A percentile compares a stretch with the other conserved stretches of the same genome.
Conservation (phyloP, 2,329 filamentous ascomycete species). For the Tolypocladium sp. region DNA sequence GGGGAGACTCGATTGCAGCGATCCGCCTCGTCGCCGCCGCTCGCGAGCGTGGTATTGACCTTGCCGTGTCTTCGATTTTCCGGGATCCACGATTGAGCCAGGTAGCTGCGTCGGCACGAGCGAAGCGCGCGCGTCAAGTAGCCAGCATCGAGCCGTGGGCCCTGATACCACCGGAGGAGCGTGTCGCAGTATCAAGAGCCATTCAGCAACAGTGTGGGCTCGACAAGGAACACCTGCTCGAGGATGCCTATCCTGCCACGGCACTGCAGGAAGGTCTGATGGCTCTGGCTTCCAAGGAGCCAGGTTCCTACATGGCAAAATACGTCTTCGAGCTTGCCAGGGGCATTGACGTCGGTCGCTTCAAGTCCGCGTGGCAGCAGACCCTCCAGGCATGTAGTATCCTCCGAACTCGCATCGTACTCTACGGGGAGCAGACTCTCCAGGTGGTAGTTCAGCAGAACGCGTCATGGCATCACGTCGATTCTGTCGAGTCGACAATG, state of each 20-base stretch:
- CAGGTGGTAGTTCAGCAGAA: not conserved
- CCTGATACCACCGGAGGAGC: not conserved
- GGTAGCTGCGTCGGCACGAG: not conserved
- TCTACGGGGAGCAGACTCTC: not conserved
- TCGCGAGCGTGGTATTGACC: too few species aligned
- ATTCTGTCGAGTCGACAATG: too few species aligned
- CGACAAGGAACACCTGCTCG: not conserved
- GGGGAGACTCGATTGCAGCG: too few species aligned
- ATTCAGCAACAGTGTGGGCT: too few species aligned
- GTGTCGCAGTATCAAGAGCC: too few species aligned
- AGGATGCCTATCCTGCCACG: conserved; percentile 29
- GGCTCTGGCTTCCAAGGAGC: conserved; percentile 19
- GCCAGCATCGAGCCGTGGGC: too few species aligned
- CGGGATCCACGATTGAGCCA: too few species aligned
- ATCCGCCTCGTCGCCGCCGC: not conserved
- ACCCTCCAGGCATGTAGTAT: conserved; percentile 2
- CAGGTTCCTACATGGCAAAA: conserved; percentile 26
- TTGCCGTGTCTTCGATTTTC: too few species aligned
- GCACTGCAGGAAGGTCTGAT: conserved; percentile 30
- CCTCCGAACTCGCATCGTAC: conserved; percentile 5
- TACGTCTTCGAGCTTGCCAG: conserved; percentile 12
- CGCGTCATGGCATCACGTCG: too few species aligned
- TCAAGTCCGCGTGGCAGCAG: conserved; percentile 18
- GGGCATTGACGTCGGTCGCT: conserved; percentile 10
- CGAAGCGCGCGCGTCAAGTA: too few species aligned